These are phyloP conservation scores for Sanguinoderma infundibulare DNA, from an alignment of 1,284 basidiomycete species.

Conservation along the genomic window DNA sequence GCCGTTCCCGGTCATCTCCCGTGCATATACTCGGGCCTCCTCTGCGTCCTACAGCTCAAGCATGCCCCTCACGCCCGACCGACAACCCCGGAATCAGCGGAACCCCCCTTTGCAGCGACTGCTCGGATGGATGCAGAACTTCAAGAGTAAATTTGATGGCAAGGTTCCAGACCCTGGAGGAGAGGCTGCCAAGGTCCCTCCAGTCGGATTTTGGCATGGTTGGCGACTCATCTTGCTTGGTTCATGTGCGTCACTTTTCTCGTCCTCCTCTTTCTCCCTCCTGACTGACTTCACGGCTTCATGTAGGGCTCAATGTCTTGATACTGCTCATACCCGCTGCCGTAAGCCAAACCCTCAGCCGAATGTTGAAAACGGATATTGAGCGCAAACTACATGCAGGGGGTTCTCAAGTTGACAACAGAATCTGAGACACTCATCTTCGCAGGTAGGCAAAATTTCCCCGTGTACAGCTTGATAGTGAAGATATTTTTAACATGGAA, in stretches of 20 bases:
- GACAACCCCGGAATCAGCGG: constrained; percentile 5
- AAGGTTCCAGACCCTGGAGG: constrained; percentile 23
- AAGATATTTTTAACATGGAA: constrained; percentile 3
- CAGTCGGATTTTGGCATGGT: constrained; percentile 41
- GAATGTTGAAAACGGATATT: not conserved
- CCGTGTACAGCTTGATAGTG: not conserved
- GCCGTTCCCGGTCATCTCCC: constrained; percentile 26
- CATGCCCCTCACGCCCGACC: constrained; percentile 28
- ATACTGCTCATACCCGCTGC: constrained; percentile 61
- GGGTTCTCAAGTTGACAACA: constrained; percentile 62
- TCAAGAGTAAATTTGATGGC: constrained; percentile 18
- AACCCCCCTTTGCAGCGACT: constrained; percentile 23
- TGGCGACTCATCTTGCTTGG: constrained; percentile 60
- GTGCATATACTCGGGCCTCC: constrained; percentile 29
- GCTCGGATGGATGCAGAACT: constrained; percentile 24
- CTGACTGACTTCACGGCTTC: not conserved
- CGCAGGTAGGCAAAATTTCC: constrained; percentile 49
- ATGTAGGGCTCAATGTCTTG: constrained; percentile 69
- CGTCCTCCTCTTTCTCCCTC: not conserved
- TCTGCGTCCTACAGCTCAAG: constrained; percentile 31
- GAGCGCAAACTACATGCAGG: too few relatives aligned
- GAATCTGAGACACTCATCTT: constrained; percentile 67
- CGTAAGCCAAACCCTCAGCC: constrained; percentile 44
- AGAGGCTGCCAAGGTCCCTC: constrained; percentile 6
- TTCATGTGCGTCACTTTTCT: constrained; percentile 53